Conservation (phyloP, 2,329 filamentous ascomycete genomes). For the Graphiopsis chlorocephala region DNA sequence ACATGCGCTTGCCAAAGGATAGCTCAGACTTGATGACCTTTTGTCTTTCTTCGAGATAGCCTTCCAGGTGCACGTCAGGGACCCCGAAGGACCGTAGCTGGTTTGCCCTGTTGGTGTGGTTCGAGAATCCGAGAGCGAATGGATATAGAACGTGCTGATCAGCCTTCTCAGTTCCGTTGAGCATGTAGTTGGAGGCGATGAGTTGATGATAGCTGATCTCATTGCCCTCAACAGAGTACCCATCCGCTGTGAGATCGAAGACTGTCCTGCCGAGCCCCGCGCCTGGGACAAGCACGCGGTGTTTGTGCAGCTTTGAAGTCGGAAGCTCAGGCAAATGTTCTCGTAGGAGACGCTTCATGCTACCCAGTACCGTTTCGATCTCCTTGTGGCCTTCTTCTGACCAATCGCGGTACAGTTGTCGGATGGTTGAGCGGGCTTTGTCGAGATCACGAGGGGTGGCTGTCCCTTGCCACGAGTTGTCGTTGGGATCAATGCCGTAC, state of each 20-base stretch:
- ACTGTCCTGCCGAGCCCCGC: conserved; percentile 86
- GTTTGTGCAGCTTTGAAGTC: conserved; percentile 21
- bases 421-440: conserved; percentile 87
- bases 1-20: conserved; percentile 65
- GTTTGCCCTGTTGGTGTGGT: conserved; percentile 69
- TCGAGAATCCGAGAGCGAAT: conserved; percentile 85
- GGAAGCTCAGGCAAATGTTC: conserved; percentile 39
- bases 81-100: conserved; percentile 73
- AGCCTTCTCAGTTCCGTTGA: conserved; percentile 62
- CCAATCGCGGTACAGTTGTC: conserved; percentile 96
- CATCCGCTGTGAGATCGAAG: conserved; percentile 74
- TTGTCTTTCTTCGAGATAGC: conserved; percentile 32
- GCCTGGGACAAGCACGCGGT: conserved; percentile 76
- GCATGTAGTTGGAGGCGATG: conserved; percentile 74
- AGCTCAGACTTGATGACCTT: conserved; percentile 17
- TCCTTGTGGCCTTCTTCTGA: conserved; percentile 72
- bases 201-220: conserved; percentile 95
- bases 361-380: conserved; percentile 72
- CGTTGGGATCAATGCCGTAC: conserved; percentile 55
- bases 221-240: conserved; percentile 80
- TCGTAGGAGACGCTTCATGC: conserved; percentile 65
- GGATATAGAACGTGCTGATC: conserved; percentile 74
- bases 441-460: conserved; percentile 75
- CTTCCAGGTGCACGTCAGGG: conserved; percentile 65
- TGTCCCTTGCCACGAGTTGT: conserved; percentile 63